A percentile compares a stretch with the other conserved stretches of the same genome.
phyloP scores from a whole-genome alignment of 148 eudicot genomes.

The Pharnaceum exiguum region DNA sequence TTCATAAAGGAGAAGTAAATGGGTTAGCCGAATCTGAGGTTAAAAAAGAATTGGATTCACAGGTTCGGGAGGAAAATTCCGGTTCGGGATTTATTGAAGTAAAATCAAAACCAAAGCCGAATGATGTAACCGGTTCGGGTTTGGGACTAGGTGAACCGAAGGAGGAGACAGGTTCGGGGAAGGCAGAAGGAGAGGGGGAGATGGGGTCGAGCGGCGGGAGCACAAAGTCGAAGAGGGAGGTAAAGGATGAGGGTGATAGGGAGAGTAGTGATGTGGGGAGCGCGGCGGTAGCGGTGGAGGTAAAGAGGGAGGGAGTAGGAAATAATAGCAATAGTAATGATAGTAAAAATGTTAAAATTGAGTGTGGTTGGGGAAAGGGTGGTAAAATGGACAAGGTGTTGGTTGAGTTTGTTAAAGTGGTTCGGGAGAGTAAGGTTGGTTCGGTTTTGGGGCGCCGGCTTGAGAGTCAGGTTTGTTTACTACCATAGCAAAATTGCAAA shows the following conservation, averaged over 20 bases:
- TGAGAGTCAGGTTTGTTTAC: slow-evolving; percentile 54
- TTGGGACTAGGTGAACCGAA: slow-evolving; percentile 1
- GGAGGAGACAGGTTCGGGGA: slow-evolving; percentile 22
- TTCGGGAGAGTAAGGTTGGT: slow-evolving; percentile 34
- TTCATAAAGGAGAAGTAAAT: slow-evolving; percentile 4
- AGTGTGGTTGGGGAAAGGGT: no score
- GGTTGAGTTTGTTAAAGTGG: slow-evolving; percentile 41
- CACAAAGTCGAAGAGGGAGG: slow-evolving; percentile 30
- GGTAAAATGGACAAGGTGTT: slow-evolving; percentile 31
- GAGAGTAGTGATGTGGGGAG: slow-evolving; percentile 56
- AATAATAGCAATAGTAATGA: slow-evolving; percentile 19
- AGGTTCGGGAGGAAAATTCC: no score
- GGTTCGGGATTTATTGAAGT: no score
- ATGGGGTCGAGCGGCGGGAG: slow-evolving; percentile 47
- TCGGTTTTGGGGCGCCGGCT: slow-evolving; percentile 44
- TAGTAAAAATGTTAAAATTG: no score
- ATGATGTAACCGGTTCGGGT: neutral
- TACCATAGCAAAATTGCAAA: neutral
- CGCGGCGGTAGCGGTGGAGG: slow-evolving; percentile 41
- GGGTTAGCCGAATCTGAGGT: neutral
- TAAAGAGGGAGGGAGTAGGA: slow-evolving; percentile 21
- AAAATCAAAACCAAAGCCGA: slow-evolving; percentile 12
- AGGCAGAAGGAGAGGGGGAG: slow-evolving; percentile 23
- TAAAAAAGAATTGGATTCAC: no score
- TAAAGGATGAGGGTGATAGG: slow-evolving; percentile 15